These are phyloP conservation scores for Xylariaceae sp. DNA, from an alignment of 2,329 filamentous ascomycete species.

Conservation along the genomic window DNA sequence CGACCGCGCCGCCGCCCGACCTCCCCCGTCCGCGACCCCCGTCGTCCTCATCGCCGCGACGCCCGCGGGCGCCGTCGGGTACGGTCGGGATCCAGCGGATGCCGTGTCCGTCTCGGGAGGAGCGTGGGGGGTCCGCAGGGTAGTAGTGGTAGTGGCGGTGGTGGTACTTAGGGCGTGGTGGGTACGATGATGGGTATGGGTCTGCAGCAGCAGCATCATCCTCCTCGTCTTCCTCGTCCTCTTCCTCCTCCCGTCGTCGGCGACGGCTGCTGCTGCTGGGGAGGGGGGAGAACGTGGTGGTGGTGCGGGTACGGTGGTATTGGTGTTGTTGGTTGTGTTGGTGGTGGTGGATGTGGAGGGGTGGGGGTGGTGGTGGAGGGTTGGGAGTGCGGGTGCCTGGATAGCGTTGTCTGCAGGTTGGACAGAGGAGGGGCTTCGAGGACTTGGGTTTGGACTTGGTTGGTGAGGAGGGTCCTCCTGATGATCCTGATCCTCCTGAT, in stretches of 20 bases:
- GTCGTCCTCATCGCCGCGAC: not conserved
- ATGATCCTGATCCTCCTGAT: too few relatives aligned
- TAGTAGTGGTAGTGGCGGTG: not conserved
- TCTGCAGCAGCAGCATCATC: too few relatives aligned
- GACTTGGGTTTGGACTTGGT: not conserved
- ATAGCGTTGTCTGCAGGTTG: not conserved
- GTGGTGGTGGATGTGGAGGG: not conserved
- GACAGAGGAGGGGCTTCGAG: not conserved
- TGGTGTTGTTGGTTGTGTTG: too few relatives aligned
- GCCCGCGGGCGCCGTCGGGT: constrained; percentile 1
- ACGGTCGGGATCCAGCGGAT: constrained; percentile 7
- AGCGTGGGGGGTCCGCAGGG: constrained; percentile 1
- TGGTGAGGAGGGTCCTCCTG: too few relatives aligned
- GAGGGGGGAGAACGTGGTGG: constrained; percentile 1
- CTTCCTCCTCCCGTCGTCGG: too few relatives aligned
- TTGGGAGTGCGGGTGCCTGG: not conserved
- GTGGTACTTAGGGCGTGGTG: not conserved
- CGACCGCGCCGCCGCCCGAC: not conserved
- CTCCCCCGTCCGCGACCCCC: not conserved
- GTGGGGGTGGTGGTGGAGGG: not conserved
- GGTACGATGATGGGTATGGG: not conserved
- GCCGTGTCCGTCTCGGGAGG: constrained; percentile 3
- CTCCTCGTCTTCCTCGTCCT: too few relatives aligned
- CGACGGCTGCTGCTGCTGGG: too few relatives aligned
- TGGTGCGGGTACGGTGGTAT: not conserved